These are phyloP conservation scores for Hansenula sp. DNA, from an alignment of 1,139 yeast species.

Conservation along the genomic window DNA sequence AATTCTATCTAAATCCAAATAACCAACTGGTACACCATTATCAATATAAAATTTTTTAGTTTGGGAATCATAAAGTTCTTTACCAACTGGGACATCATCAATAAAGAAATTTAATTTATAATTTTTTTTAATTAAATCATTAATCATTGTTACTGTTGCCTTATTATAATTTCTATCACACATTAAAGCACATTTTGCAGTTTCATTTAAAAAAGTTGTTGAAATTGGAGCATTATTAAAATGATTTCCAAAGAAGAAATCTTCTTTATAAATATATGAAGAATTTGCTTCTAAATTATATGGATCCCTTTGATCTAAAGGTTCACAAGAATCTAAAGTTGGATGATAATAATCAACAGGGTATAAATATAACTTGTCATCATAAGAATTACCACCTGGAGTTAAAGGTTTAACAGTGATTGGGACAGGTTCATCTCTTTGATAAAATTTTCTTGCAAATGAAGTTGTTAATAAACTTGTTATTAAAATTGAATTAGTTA, in stretches of 20 bases:
- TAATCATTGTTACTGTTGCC: slow-evolving; percentile 20
- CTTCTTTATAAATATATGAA: slow-evolving; percentile 6
- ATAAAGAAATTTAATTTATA: slow-evolving; percentile 23
- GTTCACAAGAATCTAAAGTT: slow-evolving; percentile 17
- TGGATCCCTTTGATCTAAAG: slow-evolving; percentile 9
- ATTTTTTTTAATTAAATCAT: slow-evolving; percentile 21
- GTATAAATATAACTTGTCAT: slow-evolving; percentile 19
- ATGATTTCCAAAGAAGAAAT: slow-evolving; percentile 16
- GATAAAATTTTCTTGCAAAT: slow-evolving; percentile 6
- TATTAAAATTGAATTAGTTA: neutral
- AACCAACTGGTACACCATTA: slow-evolving; percentile 24
- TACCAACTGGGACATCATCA: slow-evolving; percentile 25
- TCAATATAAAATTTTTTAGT: slow-evolving; percentile 21
- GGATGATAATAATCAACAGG: slow-evolving; percentile 22
- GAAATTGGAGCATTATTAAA: slow-evolving; percentile 19
- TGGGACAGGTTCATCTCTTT: slow-evolving; percentile 18
- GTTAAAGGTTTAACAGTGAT: slow-evolving; percentile 21
- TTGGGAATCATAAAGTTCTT: slow-evolving; percentile 22
- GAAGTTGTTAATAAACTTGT: neutral
- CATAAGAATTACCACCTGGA: slow-evolving; percentile 24
- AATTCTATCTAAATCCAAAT: slow-evolving; percentile 21
- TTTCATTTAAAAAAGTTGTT: slow-evolving; percentile 12
- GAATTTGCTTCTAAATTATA: neutral
- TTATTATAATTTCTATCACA: slow-evolving; percentile 19
- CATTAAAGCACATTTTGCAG: slow-evolving; percentile 12